These are phyloP conservation scores for Amanita polypyramis DNA, from an alignment of 768 basidiomycete genomes.

Conservation along the genomic window DNA sequence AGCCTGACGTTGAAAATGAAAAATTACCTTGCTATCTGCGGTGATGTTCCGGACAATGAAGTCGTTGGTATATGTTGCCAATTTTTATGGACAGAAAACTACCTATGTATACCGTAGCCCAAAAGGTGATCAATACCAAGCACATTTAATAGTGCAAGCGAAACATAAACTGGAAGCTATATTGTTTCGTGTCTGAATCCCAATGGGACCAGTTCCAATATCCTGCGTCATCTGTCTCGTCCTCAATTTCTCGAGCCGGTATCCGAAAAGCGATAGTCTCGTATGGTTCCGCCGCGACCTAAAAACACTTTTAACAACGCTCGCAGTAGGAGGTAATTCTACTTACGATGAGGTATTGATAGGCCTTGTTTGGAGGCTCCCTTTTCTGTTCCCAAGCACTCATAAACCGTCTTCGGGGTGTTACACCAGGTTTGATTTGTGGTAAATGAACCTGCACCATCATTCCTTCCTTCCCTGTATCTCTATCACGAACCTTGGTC, in stretches of 20 bases:
- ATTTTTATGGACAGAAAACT: neutral
- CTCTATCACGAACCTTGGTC: constrained; percentile 89
- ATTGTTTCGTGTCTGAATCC: constrained; percentile 99
- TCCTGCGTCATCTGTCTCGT: constrained; percentile 81
- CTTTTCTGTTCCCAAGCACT: constrained; percentile 95
- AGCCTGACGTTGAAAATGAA: neutral
- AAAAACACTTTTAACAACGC: constrained; percentile 17
- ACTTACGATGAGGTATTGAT: constrained; percentile 95
- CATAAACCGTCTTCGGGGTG: constrained; percentile 89
- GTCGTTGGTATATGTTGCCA: no score
- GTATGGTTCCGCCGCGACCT: constrained; percentile 99
- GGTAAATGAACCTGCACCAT: constrained; percentile 96
- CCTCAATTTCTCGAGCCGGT: constrained; percentile 94
- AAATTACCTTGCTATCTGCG: no score
- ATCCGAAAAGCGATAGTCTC: constrained; percentile 99
- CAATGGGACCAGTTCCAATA: constrained; percentile 98
- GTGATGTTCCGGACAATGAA: no score
- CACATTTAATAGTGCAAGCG: constrained; percentile 36
- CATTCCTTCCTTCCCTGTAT: constrained; percentile 90
- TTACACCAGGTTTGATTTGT: constrained; percentile 79
- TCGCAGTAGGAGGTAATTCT: neutral
- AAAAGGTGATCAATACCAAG: neutral
- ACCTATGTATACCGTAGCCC: neutral
- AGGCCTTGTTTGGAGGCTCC: constrained; percentile 91
- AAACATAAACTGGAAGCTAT: constrained; percentile 97